Base-by-base conservation (phyloP, 2,329 filamentous ascomycete genomes). In the Aspergillus candidus region DNA sequence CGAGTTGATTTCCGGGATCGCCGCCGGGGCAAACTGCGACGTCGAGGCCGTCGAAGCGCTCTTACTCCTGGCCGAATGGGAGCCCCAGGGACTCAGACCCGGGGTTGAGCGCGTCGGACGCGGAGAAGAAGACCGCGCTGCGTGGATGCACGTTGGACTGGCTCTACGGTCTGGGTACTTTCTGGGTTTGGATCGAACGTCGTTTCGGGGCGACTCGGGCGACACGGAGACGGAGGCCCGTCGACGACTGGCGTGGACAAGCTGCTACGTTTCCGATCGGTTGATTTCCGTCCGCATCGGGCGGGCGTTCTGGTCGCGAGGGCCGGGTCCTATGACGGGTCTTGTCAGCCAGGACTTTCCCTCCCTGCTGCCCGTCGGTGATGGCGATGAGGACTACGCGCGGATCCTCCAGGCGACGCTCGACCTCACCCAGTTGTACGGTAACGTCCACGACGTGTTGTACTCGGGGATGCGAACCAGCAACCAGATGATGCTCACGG, bases 71-170 rank as follows among this genome's bases (percentile, higher is more conserved):
- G 83, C 84, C 0, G 83, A 88, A 56, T 88, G 84, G 84, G 82
- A 82, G 6, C 82, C 82, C 0, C 83, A 84, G 48, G 79, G 80
- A 0, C 74, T 81, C 2, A 71, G 80, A 5, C 75, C 75, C 3
- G 70, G 76, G 30, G 77, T 79, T 27, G 79, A 79, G 29, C 73
- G 77, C 18, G 80, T 87, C 14, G 84, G 83, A 0, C 75, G 83
- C 43, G 84, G 84, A 7, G 83, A 87, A 60, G 84, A 87, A 58
- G 83, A 88, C 54, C 76, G 84, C 35, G 82, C 84, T 27, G 82
- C 83, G 0, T 88, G 84, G 84, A 87, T 87, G 83, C 80, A 86
- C 54, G 82, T 86, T 5, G 84, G 84, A 1, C 75, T 83, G 14
- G 84, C 84, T 3, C 66, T 88, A 6, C 75, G 84, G 6, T 77